These are phyloP conservation scores for Cochlearia excelsa DNA, from an alignment of 345 rosid genomes.

Conservation along the genomic window DNA sequence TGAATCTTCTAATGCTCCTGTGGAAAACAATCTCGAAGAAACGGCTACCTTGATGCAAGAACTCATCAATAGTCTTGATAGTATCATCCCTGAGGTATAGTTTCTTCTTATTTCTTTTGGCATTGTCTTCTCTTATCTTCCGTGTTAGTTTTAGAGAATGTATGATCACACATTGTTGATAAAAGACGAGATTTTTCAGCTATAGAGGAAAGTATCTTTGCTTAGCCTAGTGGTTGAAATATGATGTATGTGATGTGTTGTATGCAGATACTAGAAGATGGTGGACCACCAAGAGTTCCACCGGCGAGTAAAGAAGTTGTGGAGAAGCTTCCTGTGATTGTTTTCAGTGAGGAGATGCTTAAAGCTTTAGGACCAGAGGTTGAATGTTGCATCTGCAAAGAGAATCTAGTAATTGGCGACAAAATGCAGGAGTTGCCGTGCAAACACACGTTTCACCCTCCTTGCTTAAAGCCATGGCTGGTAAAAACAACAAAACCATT, in stretches of 20 bases:
- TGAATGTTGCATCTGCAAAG: constrained; percentile 91
- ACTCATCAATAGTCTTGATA: constrained; percentile 55
- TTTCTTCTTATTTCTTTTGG: constrained; percentile 14
- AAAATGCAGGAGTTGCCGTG: constrained; percentile 96
- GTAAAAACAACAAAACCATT: constrained; percentile 34
- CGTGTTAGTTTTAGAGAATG: constrained; percentile 3
- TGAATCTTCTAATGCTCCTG: constrained; percentile 49
- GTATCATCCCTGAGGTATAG: constrained; percentile 71
- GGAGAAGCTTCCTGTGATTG: constrained; percentile 75
- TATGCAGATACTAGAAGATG: constrained; percentile 36
- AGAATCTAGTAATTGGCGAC: constrained; percentile 63
- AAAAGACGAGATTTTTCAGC: neutral
- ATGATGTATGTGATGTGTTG: constrained; percentile 3
- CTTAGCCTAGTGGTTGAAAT: neutral
- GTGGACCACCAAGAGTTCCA: constrained; percentile 66
- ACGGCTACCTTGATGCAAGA: constrained; percentile 52
- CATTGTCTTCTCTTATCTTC: constrained; percentile 3
- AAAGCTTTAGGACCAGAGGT: constrained; percentile 58
- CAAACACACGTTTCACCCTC: constrained; percentile 90
- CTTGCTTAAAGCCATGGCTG: constrained; percentile 99
- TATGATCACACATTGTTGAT: constrained; percentile 11
- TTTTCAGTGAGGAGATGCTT: constrained; percentile 59
- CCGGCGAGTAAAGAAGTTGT: constrained; percentile 95
- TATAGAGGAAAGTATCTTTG: neutral
- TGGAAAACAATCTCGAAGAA: constrained; percentile 39